Percentiles rank a stretch among this genome's conserved stretches.
Evolutionary conservation across 2,329 filamentous ascomycete genomes (phyloP).

Genomic region (Trichoderma breve): DNA sequence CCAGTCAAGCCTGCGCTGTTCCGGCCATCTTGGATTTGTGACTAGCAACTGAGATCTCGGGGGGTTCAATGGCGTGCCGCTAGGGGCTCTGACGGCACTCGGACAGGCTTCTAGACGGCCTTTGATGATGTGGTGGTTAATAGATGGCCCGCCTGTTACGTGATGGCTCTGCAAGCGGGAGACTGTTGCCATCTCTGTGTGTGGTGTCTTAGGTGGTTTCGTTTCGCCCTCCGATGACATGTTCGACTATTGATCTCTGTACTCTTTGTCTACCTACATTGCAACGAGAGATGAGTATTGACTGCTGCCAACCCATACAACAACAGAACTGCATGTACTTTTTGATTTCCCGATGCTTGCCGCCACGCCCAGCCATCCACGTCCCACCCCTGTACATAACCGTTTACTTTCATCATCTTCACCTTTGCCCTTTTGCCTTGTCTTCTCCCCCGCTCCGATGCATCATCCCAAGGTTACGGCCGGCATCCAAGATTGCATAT

Average conservation of each 20-base stretch:
- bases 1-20: background rate
- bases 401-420: background rate
- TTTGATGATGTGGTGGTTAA: background rate
- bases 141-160: background rate
- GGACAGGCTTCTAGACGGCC: background rate
- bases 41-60: slow-evolving; percentile 7
- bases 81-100: background rate
- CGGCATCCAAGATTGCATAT: background rate
- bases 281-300: background rate
- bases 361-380: background rate
- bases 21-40: slow-evolving; percentile 14
- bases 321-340: background rate
- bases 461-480: background rate
- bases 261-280: background rate
- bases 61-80: slow-evolving; percentile 1
- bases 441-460: background rate
- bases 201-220: background rate
- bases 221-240: background rate
- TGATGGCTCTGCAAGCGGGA: background rate
- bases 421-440: background rate
- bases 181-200: background rate
- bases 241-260: background rate
- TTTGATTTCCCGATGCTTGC: slow-evolving; percentile 11
- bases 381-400: background rate
- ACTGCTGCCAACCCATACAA: background rate